Conservation (phyloP, 1,139 yeast species). For the Sugiyamaella neomexicana region DNA sequence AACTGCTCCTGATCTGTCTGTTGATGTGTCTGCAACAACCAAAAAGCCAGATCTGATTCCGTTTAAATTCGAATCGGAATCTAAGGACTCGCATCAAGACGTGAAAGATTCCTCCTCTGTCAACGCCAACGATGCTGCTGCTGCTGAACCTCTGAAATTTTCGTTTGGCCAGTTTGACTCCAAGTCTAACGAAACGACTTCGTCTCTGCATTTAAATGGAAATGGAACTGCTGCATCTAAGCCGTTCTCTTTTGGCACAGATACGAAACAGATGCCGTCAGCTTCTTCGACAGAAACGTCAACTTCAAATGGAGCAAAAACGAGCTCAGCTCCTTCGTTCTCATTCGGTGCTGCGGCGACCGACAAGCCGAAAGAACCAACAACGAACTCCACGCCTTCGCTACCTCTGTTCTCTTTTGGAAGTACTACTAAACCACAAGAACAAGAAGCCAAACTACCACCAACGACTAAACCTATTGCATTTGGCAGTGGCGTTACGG, state of each 20-base stretch:
- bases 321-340: background rate
- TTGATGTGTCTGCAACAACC: background rate
- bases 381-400: background rate
- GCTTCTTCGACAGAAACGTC: background rate
- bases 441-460: background rate
- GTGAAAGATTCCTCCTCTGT: too few species aligned
- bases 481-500: background rate
- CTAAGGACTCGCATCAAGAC: too few species aligned
- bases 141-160: too few species aligned
- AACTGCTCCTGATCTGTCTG: background rate
- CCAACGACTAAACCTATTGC: background rate
- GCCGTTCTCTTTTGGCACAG: background rate
- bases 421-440: background rate
- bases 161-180: too few species aligned
- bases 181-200: too few species aligned
- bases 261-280: background rate
- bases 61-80: background rate
- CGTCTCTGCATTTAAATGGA: background rate
- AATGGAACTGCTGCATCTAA: background rate
- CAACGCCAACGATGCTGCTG: too few species aligned
- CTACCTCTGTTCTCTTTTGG: background rate
- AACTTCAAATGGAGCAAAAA: background rate
- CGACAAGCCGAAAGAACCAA: background rate
- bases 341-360: background rate
- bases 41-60: background rate